Base-by-base conservation (phyloP, 768 basidiomycete genomes). In the Astraeus odoratus region DNA sequence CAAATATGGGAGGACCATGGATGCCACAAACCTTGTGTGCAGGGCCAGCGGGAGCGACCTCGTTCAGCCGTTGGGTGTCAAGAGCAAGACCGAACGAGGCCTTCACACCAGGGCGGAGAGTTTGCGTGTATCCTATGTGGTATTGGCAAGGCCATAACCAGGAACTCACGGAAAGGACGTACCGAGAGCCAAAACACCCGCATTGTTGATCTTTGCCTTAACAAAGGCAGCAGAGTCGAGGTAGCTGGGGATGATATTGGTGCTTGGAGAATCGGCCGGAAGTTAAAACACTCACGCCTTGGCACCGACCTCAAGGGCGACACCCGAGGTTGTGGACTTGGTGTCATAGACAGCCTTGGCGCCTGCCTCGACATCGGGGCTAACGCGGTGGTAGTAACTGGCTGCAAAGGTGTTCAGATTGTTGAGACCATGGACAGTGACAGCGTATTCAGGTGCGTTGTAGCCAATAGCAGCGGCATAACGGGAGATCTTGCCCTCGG, bases 191-290 rank as follows among this genome's bases (percentile, higher is more conserved):
- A 96, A 77, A 61, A 94, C 77, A 75, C 94, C 94, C 47, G 81
- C 65, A 72, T 94, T 95, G 81, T 97, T 97, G 74, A 98, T 94
- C 78, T 97, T 97, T 55, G 93, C 89, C 78, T 99, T 98, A 71
- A 97, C 77, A 61, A 89, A 97, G 8, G 93, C 85, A 53, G 91
- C 82, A 24, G 76, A 67, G 71, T 97, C 93, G 51, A 94, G 82
- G 72, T 82, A 83, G 39, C 82, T 87, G 45, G 36, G 27, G 42
- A 16, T 51, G 16, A 45, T 24, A 18, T 26, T 20, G 22, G 18
- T 6, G 13, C 18, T 37, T 12, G 26, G 43, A 1, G 22, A 29
- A 35, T 24, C 20, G 25, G 45, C 39, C 2, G 23, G 4, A 15
- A 3, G 23, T 26, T 18, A 4, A 8, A 29, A 38, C 22, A 82